Conservation (phyloP, 306 rosid genomes). For the Cicer yamashitae region DNA sequence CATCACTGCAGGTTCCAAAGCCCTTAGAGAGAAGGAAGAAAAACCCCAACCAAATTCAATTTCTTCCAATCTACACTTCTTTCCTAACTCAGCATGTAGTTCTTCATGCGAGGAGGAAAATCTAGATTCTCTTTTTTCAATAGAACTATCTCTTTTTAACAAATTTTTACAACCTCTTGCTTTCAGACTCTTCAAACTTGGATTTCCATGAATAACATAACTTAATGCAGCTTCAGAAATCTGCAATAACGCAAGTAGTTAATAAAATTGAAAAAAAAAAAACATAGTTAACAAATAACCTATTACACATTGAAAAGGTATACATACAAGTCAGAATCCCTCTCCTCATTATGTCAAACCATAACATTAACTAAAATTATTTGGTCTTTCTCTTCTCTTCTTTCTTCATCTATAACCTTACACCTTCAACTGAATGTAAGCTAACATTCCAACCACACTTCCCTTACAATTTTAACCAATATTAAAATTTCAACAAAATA, state of each 20-base stretch:
- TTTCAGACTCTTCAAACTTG: conserved; percentile 63
- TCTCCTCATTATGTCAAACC: conserved; percentile 21
- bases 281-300: conserved; percentile 15
- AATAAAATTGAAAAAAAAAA: conserved; percentile 27
- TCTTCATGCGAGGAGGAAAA: conserved; percentile 48
- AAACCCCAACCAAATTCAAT: conserved; percentile 83
- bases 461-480: conserved; percentile 24
- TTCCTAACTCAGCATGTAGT: conserved; percentile 55
- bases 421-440: conserved; percentile 2
- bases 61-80: conserved; percentile 66
- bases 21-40: conserved; percentile 65
- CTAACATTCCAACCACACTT: conserved; percentile 34
- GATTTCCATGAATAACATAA: conserved; percentile 55
- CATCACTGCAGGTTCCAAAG: conserved; percentile 65
- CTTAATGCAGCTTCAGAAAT: conserved; percentile 72
- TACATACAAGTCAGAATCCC: neutral
- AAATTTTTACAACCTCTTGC: conserved; percentile 69
- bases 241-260: conserved; percentile 51
- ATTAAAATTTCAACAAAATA: conserved; percentile 34
- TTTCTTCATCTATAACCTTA: conserved; percentile 18
- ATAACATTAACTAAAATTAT: neutral
- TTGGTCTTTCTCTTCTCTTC: neutral
- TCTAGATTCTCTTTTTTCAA: conserved; percentile 47
- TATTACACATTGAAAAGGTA: neutral
- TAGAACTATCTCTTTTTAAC: conserved; percentile 45